Conservation (phyloP, 192 early-diverging fungal genomes). For the Allomyces macrogynus region DNA sequence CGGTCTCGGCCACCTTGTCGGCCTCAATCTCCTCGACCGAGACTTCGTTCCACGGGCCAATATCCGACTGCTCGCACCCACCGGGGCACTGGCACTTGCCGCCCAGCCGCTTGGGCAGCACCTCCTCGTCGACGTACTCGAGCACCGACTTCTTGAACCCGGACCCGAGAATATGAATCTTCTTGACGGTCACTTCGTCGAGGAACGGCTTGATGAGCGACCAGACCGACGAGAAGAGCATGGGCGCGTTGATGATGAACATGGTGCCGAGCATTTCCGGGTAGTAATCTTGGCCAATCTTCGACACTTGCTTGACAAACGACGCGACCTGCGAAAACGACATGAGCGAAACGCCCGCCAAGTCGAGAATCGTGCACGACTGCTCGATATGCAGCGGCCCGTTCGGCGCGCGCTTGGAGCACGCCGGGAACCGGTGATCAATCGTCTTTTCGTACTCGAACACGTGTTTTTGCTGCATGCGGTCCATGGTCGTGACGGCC, state of each 20-base stretch:
- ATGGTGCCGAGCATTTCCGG: constrained; percentile 83
- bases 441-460: constrained; percentile 52
- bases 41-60: constrained; percentile 26
- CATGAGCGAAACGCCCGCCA: constrained; percentile 61
- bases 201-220: constrained; percentile 54
- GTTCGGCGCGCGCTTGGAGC: constrained; percentile 26
- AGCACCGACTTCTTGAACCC: constrained; percentile 35
- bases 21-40: background rate
- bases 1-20: background rate
- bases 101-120: constrained; percentile 47
- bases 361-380: constrained; percentile 76
- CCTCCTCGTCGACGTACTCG: constrained; percentile 40
- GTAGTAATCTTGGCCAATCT: constrained; percentile 81
- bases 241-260: constrained; percentile 83
- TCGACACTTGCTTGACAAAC: constrained; percentile 49
- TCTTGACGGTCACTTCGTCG: constrained; percentile 38
- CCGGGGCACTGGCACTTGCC: constrained; percentile 51
- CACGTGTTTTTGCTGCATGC: constrained; percentile 52
- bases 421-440: constrained; percentile 53
- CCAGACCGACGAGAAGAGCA: constrained; percentile 67
- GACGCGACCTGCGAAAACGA: constrained; percentile 46
- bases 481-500: constrained; percentile 38
- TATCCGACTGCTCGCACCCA: constrained; percentile 27
- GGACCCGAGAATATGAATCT: constrained; percentile 42
- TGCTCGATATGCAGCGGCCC: constrained; percentile 49